Conservation (phyloP, 1,139 yeast genomes). For the Taphrina flavorubra region DNA sequence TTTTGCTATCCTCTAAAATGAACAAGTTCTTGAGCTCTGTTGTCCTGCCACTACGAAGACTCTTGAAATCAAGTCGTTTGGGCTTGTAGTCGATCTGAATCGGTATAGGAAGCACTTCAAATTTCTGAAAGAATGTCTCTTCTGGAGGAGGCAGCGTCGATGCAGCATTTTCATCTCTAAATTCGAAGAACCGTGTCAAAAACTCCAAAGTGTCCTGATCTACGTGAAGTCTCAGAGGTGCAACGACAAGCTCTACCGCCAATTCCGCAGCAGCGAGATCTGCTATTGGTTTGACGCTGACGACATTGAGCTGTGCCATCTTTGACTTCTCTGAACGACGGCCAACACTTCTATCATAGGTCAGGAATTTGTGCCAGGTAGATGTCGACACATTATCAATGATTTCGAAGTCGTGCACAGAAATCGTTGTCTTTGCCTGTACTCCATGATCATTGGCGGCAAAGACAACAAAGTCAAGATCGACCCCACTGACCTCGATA, state of each 20-base stretch:
- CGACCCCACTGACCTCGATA: conserved; percentile 63
- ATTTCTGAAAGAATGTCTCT: conserved; percentile 57
- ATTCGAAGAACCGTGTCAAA: conserved; percentile 75
- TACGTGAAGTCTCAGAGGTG: conserved; percentile 81
- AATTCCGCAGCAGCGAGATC: conserved; percentile 73
- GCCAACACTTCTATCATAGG: conserved; percentile 70
- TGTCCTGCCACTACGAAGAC: conserved; percentile 81
- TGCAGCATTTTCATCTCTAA: conserved; percentile 60
- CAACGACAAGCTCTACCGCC: conserved; percentile 60
- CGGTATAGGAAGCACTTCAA: conserved; percentile 66
- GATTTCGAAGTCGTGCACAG: conserved; percentile 63
- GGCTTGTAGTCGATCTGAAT: conserved; percentile 90
- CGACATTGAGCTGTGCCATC: conserved; percentile 64
- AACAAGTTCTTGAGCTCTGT: conserved; percentile 88
- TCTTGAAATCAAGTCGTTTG: conserved; percentile 80
- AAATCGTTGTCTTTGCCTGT: conserved; percentile 57
- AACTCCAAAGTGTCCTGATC: conserved; percentile 95
- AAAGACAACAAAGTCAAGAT: conserved; percentile 57
- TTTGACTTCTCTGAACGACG: conserved; percentile 70
- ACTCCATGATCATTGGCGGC: conserved; percentile 56
- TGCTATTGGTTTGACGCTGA: conserved; percentile 70
- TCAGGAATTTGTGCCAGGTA: conserved; percentile 85
- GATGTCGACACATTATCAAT: conserved; percentile 84
- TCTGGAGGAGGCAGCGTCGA: conserved; percentile 43
- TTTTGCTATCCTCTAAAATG: conserved; percentile 80